Conservation (phyloP, 495 filamentous ascomycete genomes). For the Paragyromitra xinjiangensis region DNA sequence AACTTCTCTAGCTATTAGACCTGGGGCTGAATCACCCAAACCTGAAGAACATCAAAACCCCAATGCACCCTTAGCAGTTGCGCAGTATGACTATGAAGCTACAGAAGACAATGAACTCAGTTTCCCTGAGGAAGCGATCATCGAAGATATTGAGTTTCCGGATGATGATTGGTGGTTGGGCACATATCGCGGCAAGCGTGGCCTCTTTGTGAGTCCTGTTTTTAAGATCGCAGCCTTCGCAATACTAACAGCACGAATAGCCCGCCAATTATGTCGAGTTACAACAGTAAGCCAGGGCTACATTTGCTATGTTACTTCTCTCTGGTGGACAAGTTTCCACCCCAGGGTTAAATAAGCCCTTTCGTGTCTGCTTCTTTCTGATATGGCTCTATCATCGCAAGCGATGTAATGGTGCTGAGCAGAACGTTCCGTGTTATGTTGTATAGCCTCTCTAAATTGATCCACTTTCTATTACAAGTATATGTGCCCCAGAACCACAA, state of each 20-base stretch:
- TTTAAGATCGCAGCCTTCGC: neutral
- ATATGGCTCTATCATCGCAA: neutral
- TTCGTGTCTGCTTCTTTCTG: neutral
- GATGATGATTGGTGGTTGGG: conserved; percentile 99
- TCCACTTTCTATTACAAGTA: too few relatives aligned
- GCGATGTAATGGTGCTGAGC: too few relatives aligned
- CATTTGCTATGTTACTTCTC: neutral
- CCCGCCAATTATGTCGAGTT: conserved; percentile 64
- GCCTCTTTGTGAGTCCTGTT: conserved; percentile 70
- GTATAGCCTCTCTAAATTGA: too few relatives aligned
- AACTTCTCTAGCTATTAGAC: conserved; percentile 31
- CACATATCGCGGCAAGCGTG: conserved; percentile 76
- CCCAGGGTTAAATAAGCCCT: neutral
- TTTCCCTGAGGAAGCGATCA: conserved; percentile 87
- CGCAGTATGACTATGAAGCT: conserved; percentile 95
- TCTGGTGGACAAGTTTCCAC: neutral
- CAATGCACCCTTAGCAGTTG: conserved; percentile 66
- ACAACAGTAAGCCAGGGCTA: conserved; percentile 55
- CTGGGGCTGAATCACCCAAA: conserved; percentile 29
- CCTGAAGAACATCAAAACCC: conserved; percentile 62
- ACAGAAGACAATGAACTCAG: conserved; percentile 96
- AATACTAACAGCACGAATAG: conserved; percentile 39
- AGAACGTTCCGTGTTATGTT: too few relatives aligned
- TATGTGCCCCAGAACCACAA: too few relatives aligned
- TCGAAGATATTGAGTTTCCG: conserved; percentile 78